Evolutionary conservation across 2,329 filamentous ascomycete genomes (phyloP).

Genomic region (Penicillium sp.): DNA sequence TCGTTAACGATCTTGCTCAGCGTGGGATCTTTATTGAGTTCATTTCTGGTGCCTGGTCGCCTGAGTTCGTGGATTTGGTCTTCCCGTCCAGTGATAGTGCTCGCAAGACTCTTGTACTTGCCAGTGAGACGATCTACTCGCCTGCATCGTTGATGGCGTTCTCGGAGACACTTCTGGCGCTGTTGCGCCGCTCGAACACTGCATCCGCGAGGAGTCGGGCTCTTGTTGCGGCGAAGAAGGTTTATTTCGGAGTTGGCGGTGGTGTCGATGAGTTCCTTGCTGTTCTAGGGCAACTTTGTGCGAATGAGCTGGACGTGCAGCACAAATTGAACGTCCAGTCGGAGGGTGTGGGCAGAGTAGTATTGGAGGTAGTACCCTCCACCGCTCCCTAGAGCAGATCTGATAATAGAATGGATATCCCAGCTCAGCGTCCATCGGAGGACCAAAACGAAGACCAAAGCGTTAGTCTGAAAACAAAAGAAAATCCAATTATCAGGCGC

Average conservation of each 20-base stretch:
- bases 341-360: constrained; percentile 44
- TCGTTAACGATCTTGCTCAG: constrained; percentile 42
- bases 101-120: constrained; percentile 51
- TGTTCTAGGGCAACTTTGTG: constrained; percentile 29
- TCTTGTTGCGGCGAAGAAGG: constrained; percentile 59
- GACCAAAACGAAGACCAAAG: not conserved
- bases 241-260: constrained; percentile 65
- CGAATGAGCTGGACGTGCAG: constrained; percentile 28
- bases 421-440: not conserved
- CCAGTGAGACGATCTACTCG: constrained; percentile 63
- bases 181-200: constrained; percentile 45
- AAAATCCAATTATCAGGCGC: constrained; percentile 28
- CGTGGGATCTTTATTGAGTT: constrained; percentile 51
- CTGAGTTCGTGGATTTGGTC: constrained; percentile 45
- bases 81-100: constrained; percentile 33
- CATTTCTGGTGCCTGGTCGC: constrained; percentile 59
- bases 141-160: constrained; percentile 54
- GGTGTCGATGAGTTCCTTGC: constrained; percentile 58
- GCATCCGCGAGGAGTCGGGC: constrained; percentile 40
- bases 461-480: constrained; percentile 19
- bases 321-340: constrained; percentile 39
- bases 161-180: constrained; percentile 50
- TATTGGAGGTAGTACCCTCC: constrained; percentile 37
- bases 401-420: not conserved
- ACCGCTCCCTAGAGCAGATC: not conserved